phyloP scores from a whole-genome alignment of 352 stramenopile species.

The Pythium insidiosum region DNA sequence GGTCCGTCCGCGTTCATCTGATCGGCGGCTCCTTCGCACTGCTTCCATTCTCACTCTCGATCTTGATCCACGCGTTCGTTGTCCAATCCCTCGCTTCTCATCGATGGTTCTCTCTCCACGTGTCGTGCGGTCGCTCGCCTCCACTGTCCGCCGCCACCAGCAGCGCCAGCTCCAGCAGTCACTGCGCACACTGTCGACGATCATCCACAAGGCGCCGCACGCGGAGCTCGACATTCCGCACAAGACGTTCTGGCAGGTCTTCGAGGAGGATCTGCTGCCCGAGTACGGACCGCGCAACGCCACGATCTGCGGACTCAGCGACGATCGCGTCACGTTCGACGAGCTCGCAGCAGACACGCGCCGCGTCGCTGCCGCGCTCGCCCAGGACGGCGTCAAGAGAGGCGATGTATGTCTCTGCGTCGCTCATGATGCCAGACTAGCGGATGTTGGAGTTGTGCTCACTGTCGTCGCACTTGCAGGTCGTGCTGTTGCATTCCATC shows the following conservation, averaged over 20 bases:
- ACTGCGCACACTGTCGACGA: no score
- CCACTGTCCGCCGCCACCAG: no score
- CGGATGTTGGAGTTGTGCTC: no score
- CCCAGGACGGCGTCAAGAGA: slow-evolving; percentile 35
- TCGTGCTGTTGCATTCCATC: slow-evolving; percentile 41
- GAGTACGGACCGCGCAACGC: slow-evolving; percentile 28
- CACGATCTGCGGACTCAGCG: slow-evolving; percentile 45
- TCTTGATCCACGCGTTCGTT: no score
- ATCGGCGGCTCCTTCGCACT: no score
- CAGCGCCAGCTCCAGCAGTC: no score
- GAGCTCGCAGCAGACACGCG: slow-evolving; percentile 28
- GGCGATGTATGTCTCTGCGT: slow-evolving; percentile 24
- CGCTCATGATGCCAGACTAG: background rate
- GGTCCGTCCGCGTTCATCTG: no score
- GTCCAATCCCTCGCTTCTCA: no score
- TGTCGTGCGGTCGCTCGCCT: no score
- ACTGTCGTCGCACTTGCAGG: no score
- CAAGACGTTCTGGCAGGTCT: slow-evolving; percentile 39
- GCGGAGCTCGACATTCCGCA: slow-evolving; percentile 34
- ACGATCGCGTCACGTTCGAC: slow-evolving; percentile 37
- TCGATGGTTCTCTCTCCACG: no score
- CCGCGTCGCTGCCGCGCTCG: slow-evolving; percentile 31
- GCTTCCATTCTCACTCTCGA: no score
- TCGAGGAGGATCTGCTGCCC: slow-evolving; percentile 15
- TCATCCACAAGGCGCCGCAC: slow-evolving; percentile 42